These are phyloP conservation scores for Phytophthora pisi DNA, from an alignment of 352 stramenopile genomes.

Conservation along the genomic window DNA sequence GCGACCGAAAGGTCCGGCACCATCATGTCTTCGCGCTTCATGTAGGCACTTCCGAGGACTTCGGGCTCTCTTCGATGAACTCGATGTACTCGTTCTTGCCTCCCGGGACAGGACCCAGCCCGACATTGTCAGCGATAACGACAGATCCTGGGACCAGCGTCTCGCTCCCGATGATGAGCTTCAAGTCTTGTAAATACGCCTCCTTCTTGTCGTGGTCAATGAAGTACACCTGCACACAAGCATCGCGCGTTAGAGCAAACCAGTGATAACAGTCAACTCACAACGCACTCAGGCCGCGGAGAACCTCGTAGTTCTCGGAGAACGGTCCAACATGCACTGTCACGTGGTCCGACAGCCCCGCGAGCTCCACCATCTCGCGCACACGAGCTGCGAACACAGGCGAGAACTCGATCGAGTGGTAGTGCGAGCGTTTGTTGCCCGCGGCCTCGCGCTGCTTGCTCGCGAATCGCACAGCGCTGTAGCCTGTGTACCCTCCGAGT, in stretches of 20 bases:
- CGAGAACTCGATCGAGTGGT: neutral
- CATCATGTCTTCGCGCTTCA: neutral
- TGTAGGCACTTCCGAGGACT: neutral
- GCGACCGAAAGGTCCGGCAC: neutral
- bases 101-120: neutral
- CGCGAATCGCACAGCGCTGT: constrained; percentile 56
- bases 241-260: neutral
- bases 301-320: neutral
- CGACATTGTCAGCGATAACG: neutral
- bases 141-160: neutral
- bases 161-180: neutral
- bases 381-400: neutral
- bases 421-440: neutral
- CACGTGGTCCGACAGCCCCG: neutral
- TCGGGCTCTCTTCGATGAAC: neutral
- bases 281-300: neutral
- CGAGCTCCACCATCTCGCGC: neutral
- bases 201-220: neutral
- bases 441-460: constrained; percentile 44
- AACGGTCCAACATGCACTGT: neutral
- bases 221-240: neutral
- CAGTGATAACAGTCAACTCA: neutral
- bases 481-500: constrained; percentile 51
- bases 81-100: neutral
- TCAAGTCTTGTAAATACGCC: neutral